Percentiles rank a stretch among this genome's conserved stretches.
Conservation (phyloP, 2,329 filamentous ascomycete genomes). For the Fusarium equiseti region DNA sequence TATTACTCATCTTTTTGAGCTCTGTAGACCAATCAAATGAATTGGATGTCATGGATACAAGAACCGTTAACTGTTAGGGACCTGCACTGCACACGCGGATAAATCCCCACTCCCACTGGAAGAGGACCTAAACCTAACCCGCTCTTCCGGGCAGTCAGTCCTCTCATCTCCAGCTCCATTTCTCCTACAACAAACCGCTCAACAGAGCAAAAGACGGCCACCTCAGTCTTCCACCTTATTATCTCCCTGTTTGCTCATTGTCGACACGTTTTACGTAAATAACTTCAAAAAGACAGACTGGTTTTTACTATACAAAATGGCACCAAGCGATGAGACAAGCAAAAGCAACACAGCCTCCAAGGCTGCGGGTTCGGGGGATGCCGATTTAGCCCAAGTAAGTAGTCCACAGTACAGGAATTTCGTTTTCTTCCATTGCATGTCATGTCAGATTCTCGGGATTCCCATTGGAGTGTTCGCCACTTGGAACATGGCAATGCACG, state of each 20-base stretch:
- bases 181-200: constrained; percentile 26
- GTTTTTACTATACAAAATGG: constrained; percentile 14
- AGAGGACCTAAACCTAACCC: constrained; percentile 5
- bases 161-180: constrained; percentile 16
- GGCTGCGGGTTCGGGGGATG: constrained; percentile 35
- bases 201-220: neutral
- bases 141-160: neutral
- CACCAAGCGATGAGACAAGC: constrained; percentile 26
- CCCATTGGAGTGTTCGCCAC: neutral
- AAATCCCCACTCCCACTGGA: constrained; percentile 1
- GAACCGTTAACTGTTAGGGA: neutral
- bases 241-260: neutral
- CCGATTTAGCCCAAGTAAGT: constrained; percentile 47
- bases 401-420: neutral
- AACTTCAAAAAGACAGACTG: neutral
- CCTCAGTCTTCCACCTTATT: neutral
- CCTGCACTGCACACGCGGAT: neutral
- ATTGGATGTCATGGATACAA: neutral
- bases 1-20: neutral
- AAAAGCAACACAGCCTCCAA: constrained; percentile 30
- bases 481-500: neutral
- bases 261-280: neutral
- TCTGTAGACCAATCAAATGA: neutral
- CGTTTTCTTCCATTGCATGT: neutral
- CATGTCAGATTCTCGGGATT: neutral